Evolutionary conservation across 805 yeast species (phyloP).

Genomic region (Starmerella bacillaris): DNA sequence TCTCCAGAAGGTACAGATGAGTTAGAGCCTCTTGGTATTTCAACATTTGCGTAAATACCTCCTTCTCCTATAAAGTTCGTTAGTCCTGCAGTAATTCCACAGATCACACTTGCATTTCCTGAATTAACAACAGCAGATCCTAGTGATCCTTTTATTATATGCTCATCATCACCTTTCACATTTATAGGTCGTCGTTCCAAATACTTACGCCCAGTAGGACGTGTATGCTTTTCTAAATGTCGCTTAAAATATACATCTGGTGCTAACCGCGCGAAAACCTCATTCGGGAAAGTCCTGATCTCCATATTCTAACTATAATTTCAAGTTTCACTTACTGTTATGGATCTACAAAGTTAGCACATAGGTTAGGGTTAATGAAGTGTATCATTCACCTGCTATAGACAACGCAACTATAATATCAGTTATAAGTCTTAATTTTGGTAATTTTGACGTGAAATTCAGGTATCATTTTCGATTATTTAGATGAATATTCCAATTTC

Average conservation of each 20-base stretch:
- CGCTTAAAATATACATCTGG: constrained; percentile 71
- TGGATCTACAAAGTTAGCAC: too few relatives aligned
- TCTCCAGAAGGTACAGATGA: constrained; percentile 69
- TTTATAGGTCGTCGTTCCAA: constrained; percentile 51
- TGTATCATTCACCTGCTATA: too few relatives aligned
- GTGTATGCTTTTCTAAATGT: constrained; percentile 52
- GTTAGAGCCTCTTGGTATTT: constrained; percentile 50
- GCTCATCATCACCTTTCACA: constrained; percentile 17
- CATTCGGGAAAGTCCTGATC: constrained; percentile 57
- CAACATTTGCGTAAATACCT: constrained; percentile 54
- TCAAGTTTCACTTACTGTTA: too few relatives aligned
- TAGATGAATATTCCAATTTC: too few relatives aligned
- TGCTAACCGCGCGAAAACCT: constrained; percentile 62
- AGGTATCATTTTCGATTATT: too few relatives aligned
- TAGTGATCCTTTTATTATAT: constrained; percentile 23
- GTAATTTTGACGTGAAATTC: too few relatives aligned
- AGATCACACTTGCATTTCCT: constrained; percentile 57
- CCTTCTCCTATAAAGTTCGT: constrained; percentile 35
- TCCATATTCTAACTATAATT: constrained; percentile 17
- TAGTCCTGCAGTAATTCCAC: constrained; percentile 45
- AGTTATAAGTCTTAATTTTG: too few relatives aligned
- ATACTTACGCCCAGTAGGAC: constrained; percentile 54
- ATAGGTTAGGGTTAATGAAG: too few relatives aligned
- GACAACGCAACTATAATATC: too few relatives aligned
- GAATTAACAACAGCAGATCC: constrained; percentile 55